Conservation (phyloP, 768 basidiomycete species). For the Boletales sp. region DNA sequence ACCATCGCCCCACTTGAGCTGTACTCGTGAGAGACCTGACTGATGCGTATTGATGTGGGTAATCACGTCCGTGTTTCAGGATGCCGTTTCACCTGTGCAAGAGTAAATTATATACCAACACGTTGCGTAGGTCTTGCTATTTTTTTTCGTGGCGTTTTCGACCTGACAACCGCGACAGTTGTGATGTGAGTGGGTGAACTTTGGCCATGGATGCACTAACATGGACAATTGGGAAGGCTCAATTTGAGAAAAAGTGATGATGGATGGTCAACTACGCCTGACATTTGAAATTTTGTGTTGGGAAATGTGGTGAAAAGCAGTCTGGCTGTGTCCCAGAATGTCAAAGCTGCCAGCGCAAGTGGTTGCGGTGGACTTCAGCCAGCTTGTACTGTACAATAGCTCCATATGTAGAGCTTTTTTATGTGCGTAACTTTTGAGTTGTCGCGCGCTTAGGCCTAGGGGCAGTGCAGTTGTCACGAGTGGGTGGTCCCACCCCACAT, state of each 20-base stretch:
- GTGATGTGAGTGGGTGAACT: conserved; percentile 4
- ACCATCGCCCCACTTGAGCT: not conserved
- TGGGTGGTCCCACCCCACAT: conserved; percentile 10
- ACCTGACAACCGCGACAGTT: not conserved
- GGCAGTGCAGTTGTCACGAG: not conserved
- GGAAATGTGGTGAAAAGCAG: too few species aligned
- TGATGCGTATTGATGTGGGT: not conserved
- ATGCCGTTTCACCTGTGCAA: conserved; percentile 8
- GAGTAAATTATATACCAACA: conserved; percentile 6
- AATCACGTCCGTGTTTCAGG: conserved; percentile 1
- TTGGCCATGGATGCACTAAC: not conserved
- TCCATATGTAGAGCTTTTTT: too few species aligned
- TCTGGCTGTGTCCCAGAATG: not conserved
- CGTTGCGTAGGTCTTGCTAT: not conserved
- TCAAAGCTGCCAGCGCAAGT: not conserved
- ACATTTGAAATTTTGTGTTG: too few species aligned
- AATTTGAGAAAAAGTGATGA: conserved; percentile 4
- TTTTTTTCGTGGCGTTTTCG: not conserved
- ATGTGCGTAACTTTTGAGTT: too few species aligned
- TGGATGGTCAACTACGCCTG: not conserved
- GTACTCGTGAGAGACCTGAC: conserved; percentile 6
- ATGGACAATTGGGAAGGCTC: not conserved
- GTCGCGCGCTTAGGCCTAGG: not conserved
- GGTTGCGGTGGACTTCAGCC: too few species aligned
- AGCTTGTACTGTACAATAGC: too few species aligned